These are phyloP conservation scores for Lobosporangium transversale DNA, from an alignment of 192 early-diverging fungal species.

Conservation along the genomic window DNA sequence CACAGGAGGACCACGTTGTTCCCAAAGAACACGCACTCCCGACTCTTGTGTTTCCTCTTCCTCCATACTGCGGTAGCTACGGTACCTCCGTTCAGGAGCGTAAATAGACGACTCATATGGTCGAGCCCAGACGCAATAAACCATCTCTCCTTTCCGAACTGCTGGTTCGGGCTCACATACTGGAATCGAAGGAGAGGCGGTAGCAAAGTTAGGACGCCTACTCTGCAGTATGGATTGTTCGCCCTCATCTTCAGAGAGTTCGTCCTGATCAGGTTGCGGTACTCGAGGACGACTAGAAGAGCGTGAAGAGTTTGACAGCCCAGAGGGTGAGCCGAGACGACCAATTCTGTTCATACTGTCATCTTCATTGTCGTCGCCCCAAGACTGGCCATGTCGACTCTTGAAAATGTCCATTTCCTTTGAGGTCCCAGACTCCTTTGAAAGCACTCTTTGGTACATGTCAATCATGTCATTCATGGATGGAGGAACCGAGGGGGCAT, in stretches of 20 bases:
- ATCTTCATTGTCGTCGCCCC: background rate
- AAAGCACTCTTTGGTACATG: slow-evolving; percentile 24
- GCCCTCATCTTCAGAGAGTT: slow-evolving; percentile 36
- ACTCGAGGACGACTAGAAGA: slow-evolving; percentile 12
- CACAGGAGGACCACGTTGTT: slow-evolving; percentile 19
- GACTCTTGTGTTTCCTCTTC: slow-evolving; percentile 8
- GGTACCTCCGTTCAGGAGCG: background rate
- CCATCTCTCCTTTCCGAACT: slow-evolving; percentile 30
- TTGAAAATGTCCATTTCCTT: slow-evolving; percentile 6
- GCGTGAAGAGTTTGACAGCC: slow-evolving; percentile 11
- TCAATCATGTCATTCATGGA: slow-evolving; percentile 17
- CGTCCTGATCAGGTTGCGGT: slow-evolving; percentile 11
- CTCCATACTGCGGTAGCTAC: slow-evolving; percentile 17
- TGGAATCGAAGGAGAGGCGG: background rate
- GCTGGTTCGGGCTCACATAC: slow-evolving; percentile 18
- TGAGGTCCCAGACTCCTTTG: background rate
- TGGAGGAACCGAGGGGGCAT: slow-evolving; percentile 14
- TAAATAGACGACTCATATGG: slow-evolving; percentile 13
- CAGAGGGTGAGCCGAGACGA: slow-evolving; percentile 10
- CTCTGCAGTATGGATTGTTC: background rate
- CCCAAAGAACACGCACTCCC: slow-evolving; percentile 18
- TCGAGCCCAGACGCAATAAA: slow-evolving; percentile 33
- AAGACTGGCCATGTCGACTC: background rate
- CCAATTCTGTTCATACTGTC: background rate
- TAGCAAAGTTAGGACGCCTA: background rate